Evolutionary conservation across 2,329 filamentous ascomycete species (phyloP).

Genomic region (Tolypocladium ophioglossoides): DNA sequence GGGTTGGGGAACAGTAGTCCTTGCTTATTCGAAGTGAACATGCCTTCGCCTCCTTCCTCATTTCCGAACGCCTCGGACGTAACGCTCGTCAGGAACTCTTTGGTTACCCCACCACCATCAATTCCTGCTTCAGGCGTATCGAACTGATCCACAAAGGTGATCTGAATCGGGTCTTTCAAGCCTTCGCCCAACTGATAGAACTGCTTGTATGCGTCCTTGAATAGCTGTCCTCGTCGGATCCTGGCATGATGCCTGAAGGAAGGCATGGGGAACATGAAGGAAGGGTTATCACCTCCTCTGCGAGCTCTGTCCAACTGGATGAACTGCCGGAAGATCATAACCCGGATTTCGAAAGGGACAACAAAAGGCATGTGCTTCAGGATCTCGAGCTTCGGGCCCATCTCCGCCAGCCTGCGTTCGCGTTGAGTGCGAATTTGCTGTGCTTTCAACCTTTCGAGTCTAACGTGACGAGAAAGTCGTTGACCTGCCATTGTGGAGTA

Average conservation of each 20-base stretch:
- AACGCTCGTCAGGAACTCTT: constrained; percentile 87
- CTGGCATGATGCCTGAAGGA: constrained; percentile 60
- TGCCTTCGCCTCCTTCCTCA: constrained; percentile 30
- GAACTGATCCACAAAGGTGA: constrained; percentile 91
- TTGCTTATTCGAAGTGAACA: constrained; percentile 78
- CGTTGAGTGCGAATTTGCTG: constrained; percentile 57
- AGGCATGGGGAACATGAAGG: constrained; percentile 13
- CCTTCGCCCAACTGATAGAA: constrained; percentile 75
- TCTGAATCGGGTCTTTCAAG: constrained; percentile 90
- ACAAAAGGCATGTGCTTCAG: constrained; percentile 95
- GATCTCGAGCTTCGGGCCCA: constrained; percentile 81
- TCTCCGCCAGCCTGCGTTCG: constrained; percentile 62
- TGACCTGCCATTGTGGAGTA: constrained; percentile 38
- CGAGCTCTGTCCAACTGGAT: constrained; percentile 56
- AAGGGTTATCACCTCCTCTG: constrained; percentile 10
- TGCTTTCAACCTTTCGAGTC: constrained; percentile 51
- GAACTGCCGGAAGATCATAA: constrained; percentile 89
- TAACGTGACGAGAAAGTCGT: constrained; percentile 50
- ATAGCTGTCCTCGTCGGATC: constrained; percentile 69
- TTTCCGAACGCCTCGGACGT: constrained; percentile 72
- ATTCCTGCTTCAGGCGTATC: constrained; percentile 83
- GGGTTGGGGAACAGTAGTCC: constrained; percentile 88
- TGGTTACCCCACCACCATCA: constrained; percentile 92
- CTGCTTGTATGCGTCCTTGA: constrained; percentile 74
- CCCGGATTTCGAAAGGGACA: constrained; percentile 83